Evolutionary conservation across 2,329 filamentous ascomycete species (phyloP).

Genomic region (Xylariaceae sp.): DNA sequence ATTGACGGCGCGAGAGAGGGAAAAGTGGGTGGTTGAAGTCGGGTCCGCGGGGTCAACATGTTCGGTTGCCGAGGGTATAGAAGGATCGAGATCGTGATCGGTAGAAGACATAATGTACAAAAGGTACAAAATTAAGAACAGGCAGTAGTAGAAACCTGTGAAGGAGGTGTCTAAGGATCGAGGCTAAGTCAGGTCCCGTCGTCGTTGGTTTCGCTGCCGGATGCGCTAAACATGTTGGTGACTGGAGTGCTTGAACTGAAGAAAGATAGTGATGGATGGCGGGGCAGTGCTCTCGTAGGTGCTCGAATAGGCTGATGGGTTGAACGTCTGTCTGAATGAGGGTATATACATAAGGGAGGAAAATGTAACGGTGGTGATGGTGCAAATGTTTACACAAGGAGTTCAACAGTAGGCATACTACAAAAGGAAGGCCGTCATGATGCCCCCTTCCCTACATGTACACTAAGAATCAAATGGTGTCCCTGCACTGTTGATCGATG

Average conservation of each 20-base stretch:
- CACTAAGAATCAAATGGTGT: no score
- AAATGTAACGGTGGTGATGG: no score
- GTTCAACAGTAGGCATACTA: no score
- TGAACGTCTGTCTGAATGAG: no score
- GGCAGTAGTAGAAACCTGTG: no score
- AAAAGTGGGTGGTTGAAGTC: constrained; percentile 56
- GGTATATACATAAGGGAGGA: no score
- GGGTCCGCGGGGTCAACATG: constrained; percentile 54
- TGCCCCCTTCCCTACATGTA: no score
- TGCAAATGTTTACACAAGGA: no score
- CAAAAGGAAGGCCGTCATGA: no score
- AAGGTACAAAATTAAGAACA: background rate
- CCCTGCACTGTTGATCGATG: no score
- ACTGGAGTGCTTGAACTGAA: background rate
- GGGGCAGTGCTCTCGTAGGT: constrained; percentile 4
- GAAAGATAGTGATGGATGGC: background rate
- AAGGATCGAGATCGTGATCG: constrained; percentile 39
- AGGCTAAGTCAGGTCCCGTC: constrained; percentile 5
- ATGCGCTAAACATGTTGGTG: constrained; percentile 24
- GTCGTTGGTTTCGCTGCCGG: background rate
- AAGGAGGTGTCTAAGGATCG: background rate
- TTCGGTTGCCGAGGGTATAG: constrained; percentile 49
- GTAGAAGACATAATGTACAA: constrained; percentile 35
- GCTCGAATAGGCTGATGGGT: no score
- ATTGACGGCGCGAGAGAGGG: constrained; percentile 70